phyloP scores from a whole-genome alignment of 352 stramenopile genomes.

The Phytophthora pini region DNA sequence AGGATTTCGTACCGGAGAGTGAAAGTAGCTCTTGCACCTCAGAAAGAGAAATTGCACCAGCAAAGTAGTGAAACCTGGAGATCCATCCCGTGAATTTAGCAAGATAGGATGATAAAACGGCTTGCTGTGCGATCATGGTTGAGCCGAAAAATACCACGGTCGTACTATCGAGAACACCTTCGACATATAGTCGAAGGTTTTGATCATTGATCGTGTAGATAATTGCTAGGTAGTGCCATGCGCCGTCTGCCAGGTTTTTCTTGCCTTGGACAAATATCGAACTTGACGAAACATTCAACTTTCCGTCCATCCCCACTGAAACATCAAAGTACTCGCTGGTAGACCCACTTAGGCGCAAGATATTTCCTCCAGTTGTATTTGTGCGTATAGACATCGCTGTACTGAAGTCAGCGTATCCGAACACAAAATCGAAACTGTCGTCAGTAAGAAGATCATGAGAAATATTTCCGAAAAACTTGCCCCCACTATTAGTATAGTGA shows the following conservation, averaged over 20 bases:
- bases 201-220: slow-evolving; percentile 22
- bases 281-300: slow-evolving; percentile 8
- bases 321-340: slow-evolving; percentile 21
- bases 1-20: slow-evolving; percentile 45
- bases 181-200: slow-evolving; percentile 20
- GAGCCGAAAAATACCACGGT: neutral
- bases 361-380: slow-evolving; percentile 5
- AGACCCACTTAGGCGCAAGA: slow-evolving; percentile 13
- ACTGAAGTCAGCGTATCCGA: slow-evolving; percentile 59
- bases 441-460: slow-evolving; percentile 16
- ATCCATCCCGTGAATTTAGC: slow-evolving; percentile 55
- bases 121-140: slow-evolving; percentile 18
- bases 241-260: slow-evolving; percentile 11
- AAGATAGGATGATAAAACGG: slow-evolving; percentile 30
- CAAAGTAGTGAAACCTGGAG: slow-evolving; percentile 51
- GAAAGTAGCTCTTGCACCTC: slow-evolving; percentile 47
- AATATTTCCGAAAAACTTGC: slow-evolving; percentile 30
- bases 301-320: slow-evolving; percentile 18
- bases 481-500: slow-evolving; percentile 26
- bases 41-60: slow-evolving; percentile 36
- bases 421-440: slow-evolving; percentile 30
- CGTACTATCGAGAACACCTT: slow-evolving; percentile 17
- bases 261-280: neutral
- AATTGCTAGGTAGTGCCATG: slow-evolving; percentile 33
- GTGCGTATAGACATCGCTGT: slow-evolving; percentile 41